phyloP scores from a whole-genome alignment of 176 grass and related monocot genomes.

The Carex cristatella region DNA sequence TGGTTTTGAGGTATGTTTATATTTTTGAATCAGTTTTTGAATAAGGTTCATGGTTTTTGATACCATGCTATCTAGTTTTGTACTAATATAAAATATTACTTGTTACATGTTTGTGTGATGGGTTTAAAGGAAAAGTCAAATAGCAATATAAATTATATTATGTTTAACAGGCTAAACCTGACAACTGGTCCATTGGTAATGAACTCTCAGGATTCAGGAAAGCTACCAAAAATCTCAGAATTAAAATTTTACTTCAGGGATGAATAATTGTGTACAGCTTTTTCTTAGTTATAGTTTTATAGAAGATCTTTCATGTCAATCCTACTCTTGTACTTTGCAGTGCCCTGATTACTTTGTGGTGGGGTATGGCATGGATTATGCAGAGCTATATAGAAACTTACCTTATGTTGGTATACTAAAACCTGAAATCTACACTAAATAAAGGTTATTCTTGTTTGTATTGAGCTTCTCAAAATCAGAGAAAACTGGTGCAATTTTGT shows the following conservation, averaged over 20 bases:
- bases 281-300: neutral
- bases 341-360: constrained; percentile 93
- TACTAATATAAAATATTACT: too few relatives aligned
- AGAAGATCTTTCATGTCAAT: neutral
- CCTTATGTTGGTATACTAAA: constrained; percentile 83
- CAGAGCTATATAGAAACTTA: constrained; percentile 80
- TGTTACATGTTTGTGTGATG: neutral
- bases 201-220: neutral
- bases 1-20: constrained; percentile 67
- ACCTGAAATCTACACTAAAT: constrained; percentile 57
- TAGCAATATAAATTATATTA: neutral
- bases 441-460: constrained; percentile 16
- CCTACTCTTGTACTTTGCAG: constrained; percentile 36
- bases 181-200: neutral
- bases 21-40: neutral
- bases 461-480: constrained; percentile 10
- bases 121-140: neutral
- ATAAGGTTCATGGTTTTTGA: neutral
- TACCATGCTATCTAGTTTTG: neutral
- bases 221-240: neutral
- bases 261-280: neutral
- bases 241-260: neutral
- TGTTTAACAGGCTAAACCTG: neutral
- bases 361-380: constrained; percentile 92
- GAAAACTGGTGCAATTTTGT: neutral